Percentiles rank a stretch among this genome's conserved stretches.
These are phyloP conservation scores for Tuber indicum DNA, from an alignment of 495 filamentous ascomycete genomes.

Conservation along the genomic window DNA sequence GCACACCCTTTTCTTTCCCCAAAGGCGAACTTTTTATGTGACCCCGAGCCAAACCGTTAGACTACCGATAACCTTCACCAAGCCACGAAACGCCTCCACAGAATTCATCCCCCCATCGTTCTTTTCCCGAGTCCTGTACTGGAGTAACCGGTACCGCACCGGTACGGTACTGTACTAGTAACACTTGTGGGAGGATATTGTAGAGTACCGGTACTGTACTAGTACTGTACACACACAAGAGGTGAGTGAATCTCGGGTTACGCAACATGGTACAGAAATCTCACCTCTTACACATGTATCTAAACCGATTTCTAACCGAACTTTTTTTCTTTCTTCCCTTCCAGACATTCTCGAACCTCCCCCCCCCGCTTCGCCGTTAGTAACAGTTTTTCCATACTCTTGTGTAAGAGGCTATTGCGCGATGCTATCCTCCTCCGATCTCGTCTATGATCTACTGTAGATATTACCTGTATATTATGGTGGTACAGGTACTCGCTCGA, in stretches of 20 bases:
- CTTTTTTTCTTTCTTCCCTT: background rate
- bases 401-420: background rate
- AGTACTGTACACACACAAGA: background rate
- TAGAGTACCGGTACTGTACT: too few relatives aligned
- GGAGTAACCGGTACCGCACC: too few relatives aligned
- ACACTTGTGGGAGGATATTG: background rate
- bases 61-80: background rate
- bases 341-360: background rate
- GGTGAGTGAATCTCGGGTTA: background rate
- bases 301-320: background rate
- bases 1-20: too few relatives aligned
- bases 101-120: background rate
- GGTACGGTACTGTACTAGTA: too few relatives aligned
- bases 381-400: background rate
- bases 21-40: too few relatives aligned
- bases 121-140: background rate
- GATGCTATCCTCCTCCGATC: background rate
- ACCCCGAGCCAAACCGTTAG: background rate
- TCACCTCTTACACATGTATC: background rate
- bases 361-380: background rate
- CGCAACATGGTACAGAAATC: background rate
- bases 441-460: background rate
- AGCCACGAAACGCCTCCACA: conserved; percentile 1
- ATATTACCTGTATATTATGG: background rate
- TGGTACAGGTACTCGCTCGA: background rate